Conservation (phyloP, 2,329 filamentous ascomycete genomes). For the Blastomyces gilchristii region DNA sequence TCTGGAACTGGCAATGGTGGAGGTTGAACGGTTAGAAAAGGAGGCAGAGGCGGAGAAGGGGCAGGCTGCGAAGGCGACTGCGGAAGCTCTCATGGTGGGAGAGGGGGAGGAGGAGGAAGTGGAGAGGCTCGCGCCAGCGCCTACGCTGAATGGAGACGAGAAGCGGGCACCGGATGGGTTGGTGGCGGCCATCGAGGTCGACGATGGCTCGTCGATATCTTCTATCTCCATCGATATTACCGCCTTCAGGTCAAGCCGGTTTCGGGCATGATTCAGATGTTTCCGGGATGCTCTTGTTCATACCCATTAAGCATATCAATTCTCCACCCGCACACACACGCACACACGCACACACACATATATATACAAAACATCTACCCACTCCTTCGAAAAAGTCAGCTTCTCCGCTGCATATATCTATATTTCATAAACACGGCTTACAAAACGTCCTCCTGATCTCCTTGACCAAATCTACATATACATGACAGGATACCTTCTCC, state of each 20-base stretch:
- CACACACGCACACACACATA: background rate
- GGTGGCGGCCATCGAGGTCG: conserved; percentile 26
- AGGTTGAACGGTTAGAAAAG: conserved; percentile 47
- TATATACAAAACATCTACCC: background rate
- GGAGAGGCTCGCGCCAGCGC: background rate
- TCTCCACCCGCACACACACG: background rate
- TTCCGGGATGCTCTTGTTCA: background rate
- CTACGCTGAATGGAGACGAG: background rate
- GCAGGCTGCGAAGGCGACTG: conserved; percentile 7
- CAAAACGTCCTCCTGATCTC: background rate
- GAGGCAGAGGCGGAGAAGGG: conserved; percentile 36
- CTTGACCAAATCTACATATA: background rate
- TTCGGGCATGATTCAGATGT: conserved; percentile 12
- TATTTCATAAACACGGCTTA: background rate
- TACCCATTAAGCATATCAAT: background rate
- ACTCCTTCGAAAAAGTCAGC: background rate
- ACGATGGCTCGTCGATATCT: conserved; percentile 26
- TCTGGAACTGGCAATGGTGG: conserved; percentile 49
- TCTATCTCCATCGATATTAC: conserved; percentile 29
- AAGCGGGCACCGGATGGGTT: conserved; percentile 15
- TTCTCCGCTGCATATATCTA: background rate
- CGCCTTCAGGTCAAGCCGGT: conserved; percentile 25
- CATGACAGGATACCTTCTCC: background rate
- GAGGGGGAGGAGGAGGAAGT: conserved; percentile 5
- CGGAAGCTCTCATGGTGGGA: background rate